phyloP scores from a whole-genome alignment of 257 asterid genomes.

The Lithospermum erythrorhizon region DNA sequence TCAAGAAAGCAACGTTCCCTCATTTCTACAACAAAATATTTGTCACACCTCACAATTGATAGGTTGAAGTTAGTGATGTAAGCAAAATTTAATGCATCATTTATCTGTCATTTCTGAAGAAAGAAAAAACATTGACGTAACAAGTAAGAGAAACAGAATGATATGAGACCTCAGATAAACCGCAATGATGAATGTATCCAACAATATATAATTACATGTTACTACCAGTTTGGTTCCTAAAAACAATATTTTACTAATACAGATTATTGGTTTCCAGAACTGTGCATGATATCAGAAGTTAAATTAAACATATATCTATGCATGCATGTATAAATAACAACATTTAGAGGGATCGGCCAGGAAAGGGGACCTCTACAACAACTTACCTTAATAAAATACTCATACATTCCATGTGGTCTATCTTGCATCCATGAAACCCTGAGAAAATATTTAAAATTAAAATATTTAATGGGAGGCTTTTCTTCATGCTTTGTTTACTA shows the following conservation, averaged over 20 bases:
- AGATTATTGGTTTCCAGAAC: too few relatives aligned
- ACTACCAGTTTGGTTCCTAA: background rate
- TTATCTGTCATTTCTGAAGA: background rate
- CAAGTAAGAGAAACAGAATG: background rate
- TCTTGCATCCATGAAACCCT: conserved; percentile 68
- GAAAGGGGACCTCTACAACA: background rate
- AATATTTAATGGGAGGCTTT: background rate
- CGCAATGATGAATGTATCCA: background rate
- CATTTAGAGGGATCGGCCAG: background rate
- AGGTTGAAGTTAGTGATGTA: background rate
- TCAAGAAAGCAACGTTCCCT: too few relatives aligned
- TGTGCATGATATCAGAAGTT: background rate
- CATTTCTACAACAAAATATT: too few relatives aligned
- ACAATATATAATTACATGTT: too few relatives aligned
- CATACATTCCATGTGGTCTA: conserved; percentile 66
- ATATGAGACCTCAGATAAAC: background rate
- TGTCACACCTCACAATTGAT: too few relatives aligned
- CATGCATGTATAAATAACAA: background rate
- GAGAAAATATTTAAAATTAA: conserved; percentile 3
- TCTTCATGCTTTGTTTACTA: background rate
- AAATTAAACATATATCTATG: background rate
- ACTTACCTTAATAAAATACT: conserved; percentile 79
- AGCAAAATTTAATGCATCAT: background rate
- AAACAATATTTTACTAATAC: too few relatives aligned
- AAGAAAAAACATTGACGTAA: too few relatives aligned